Evolutionary conservation across 345 rosid species (phyloP).

Genomic region (Syzygium oleosum): DNA sequence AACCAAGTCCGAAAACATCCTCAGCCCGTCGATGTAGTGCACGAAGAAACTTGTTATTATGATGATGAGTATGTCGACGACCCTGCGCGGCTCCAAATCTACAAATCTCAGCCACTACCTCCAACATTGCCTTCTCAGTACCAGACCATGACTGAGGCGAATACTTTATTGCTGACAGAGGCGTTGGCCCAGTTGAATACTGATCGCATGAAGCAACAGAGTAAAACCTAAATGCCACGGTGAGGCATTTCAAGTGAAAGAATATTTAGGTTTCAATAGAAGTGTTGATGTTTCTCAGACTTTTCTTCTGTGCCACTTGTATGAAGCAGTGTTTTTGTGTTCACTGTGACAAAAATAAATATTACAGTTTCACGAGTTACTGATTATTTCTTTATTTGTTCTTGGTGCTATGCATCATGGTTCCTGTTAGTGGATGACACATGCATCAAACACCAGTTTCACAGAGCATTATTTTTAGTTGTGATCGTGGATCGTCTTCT

Average conservation of each 20-base stretch:
- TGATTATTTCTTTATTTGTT: neutral
- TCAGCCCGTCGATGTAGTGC: conserved; percentile 23
- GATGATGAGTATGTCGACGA: conserved; percentile 41
- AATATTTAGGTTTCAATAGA: neutral
- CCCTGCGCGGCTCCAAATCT: conserved; percentile 47
- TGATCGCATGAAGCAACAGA: conserved; percentile 26
- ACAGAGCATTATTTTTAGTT: neutral
- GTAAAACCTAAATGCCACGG: conserved; percentile 9
- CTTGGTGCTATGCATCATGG: neutral
- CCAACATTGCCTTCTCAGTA: conserved; percentile 45
- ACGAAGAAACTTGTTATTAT: conserved; percentile 20
- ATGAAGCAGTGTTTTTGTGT: neutral
- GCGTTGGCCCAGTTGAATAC: conserved; percentile 34
- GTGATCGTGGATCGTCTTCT: neutral
- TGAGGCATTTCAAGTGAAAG: conserved; percentile 1
- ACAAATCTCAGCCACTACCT: conserved; percentile 81
- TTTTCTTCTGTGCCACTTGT: neutral
- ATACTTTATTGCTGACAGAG: conserved; percentile 33
- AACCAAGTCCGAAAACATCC: conserved; percentile 22
- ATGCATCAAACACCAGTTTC: neutral
- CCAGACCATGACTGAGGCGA: conserved; percentile 33
- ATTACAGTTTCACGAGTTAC: neutral
- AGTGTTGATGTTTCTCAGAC: neutral
- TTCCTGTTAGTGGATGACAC: neutral
- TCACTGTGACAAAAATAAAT: neutral